These are phyloP conservation scores for Hyaloscypha finlandica DNA, from an alignment of 495 filamentous ascomycete species.

Conservation along the genomic window DNA sequence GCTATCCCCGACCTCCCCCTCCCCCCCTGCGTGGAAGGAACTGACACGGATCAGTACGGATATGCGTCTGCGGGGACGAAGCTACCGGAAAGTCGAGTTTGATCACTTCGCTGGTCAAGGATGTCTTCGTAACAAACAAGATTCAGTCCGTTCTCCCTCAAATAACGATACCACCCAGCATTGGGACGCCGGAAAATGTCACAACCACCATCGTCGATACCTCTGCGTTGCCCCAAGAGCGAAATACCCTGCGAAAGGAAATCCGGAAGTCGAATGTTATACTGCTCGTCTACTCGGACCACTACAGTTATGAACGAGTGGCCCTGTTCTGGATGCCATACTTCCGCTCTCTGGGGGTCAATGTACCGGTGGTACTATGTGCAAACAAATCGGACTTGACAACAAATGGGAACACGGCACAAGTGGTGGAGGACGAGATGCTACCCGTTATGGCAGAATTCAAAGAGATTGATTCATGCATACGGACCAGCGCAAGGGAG, in stretches of 20 bases:
- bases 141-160: constrained; percentile 93
- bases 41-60: constrained; percentile 63
- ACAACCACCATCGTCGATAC: constrained; percentile 96
- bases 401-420: constrained; percentile 65
- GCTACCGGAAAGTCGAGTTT: constrained; percentile 70
- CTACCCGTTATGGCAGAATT: constrained; percentile 97
- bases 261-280: constrained; percentile 97
- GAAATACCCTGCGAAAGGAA: constrained; percentile 83
- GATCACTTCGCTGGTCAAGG: constrained; percentile 85
- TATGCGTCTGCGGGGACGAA: constrained; percentile 96
- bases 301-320: constrained; percentile 97
- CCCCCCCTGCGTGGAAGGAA: not conserved
- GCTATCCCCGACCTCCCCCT: constrained; percentile 3
- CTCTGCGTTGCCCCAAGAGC: constrained; percentile 90
- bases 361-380: constrained; percentile 96
- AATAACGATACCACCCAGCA: constrained; percentile 86
- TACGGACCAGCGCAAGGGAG: constrained; percentile 91
- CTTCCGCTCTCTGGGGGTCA: constrained; percentile 94
- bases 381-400: constrained; percentile 93
- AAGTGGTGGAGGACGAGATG: constrained; percentile 96
- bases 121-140: constrained; percentile 89
- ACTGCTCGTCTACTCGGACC: constrained; percentile 94
- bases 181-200: constrained; percentile 90
- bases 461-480: constrained; percentile 97
- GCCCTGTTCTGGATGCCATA: constrained; percentile 98